Evolutionary conservation across 179 eudicot species (phyloP).

Genomic region (Amaranthus tricolor): DNA sequence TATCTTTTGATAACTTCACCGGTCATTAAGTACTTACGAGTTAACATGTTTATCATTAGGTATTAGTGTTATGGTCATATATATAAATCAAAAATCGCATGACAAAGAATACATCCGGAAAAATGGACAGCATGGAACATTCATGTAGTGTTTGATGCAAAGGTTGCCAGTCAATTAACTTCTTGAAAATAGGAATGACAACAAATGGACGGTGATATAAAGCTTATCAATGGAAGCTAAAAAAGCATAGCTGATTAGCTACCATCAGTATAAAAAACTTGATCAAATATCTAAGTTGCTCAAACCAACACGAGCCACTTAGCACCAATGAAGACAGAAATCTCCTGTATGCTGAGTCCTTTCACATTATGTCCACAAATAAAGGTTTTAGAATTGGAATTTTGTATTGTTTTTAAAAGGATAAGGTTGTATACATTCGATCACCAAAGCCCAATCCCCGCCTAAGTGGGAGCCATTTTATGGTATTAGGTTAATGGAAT

Average conservation of each 20-base stretch:
- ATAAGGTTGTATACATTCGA: no score
- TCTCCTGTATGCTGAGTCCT: neutral
- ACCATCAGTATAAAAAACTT: neutral
- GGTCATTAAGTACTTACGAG: neutral
- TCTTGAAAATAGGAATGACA: neutral
- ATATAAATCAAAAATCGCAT: neutral
- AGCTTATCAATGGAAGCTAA: neutral
- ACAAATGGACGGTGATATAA: neutral
- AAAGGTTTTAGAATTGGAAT: neutral
- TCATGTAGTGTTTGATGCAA: neutral
- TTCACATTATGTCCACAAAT: neutral
- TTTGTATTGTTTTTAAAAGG: neutral
- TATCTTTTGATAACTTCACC: neutral
- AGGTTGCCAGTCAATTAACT: neutral
- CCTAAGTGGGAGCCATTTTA: no score
- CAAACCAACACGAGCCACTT: neutral
- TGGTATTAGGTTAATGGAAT: no score
- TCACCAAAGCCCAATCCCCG: no score
- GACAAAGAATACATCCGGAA: neutral
- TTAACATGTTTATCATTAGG: neutral
- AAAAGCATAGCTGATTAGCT: neutral
- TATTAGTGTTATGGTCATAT: neutral
- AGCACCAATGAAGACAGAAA: neutral
- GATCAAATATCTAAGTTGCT: neutral
- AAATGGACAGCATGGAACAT: neutral